A percentile compares a stretch with the other conserved stretches of the same genome.
Conservation (phyloP, 2,329 filamentous ascomycete genomes). For the Fonsecaea nubica region DNA sequence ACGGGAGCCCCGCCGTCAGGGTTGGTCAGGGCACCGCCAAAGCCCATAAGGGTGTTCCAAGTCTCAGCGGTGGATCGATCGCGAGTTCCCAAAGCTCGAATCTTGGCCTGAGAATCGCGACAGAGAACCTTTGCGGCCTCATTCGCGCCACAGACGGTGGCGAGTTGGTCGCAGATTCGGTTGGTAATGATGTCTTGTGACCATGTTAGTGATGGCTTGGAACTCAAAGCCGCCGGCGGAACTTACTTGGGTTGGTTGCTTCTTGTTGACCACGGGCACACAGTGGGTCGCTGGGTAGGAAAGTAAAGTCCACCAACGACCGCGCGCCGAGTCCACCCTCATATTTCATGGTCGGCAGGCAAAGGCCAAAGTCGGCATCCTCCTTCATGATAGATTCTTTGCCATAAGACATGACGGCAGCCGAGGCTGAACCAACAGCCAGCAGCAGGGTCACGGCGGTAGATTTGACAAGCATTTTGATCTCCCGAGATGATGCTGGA, state of each 20-base stretch:
- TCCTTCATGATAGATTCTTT: slow-evolving; percentile 37
- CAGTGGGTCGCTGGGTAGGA: slow-evolving; percentile 69
- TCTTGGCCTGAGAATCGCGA: slow-evolving; percentile 59
- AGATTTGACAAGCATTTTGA: slow-evolving; percentile 35
- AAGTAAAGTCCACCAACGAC: slow-evolving; percentile 66
- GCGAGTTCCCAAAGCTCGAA: slow-evolving; percentile 53
- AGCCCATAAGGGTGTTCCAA: slow-evolving; percentile 51
- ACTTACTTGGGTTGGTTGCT: slow-evolving; percentile 65
- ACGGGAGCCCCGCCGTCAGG: slow-evolving; percentile 29
- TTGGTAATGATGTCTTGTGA: slow-evolving; percentile 69
- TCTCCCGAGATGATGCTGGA: slow-evolving; percentile 12
- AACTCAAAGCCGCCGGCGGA: background rate
- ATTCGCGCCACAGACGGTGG: slow-evolving; percentile 70
- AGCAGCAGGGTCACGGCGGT: slow-evolving; percentile 29
- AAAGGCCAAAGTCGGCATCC: slow-evolving; percentile 55
- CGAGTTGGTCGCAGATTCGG: slow-evolving; percentile 72
- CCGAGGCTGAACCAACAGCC: slow-evolving; percentile 32
- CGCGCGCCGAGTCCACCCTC: slow-evolving; percentile 61
- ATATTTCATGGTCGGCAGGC: slow-evolving; percentile 64
- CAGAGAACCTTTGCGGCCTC: slow-evolving; percentile 64
- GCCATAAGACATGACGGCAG: slow-evolving; percentile 32
- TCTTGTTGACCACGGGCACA: slow-evolving; percentile 69
- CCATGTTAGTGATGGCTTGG: background rate
- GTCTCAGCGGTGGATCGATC: slow-evolving; percentile 51
- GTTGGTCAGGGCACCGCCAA: slow-evolving; percentile 40